Percentiles rank a stretch among this genome's conserved stretches.
These are phyloP conservation scores for Fomitiporia mediterranea DNA, from an alignment of 1,284 basidiomycete genomes.

Conservation along the genomic window DNA sequence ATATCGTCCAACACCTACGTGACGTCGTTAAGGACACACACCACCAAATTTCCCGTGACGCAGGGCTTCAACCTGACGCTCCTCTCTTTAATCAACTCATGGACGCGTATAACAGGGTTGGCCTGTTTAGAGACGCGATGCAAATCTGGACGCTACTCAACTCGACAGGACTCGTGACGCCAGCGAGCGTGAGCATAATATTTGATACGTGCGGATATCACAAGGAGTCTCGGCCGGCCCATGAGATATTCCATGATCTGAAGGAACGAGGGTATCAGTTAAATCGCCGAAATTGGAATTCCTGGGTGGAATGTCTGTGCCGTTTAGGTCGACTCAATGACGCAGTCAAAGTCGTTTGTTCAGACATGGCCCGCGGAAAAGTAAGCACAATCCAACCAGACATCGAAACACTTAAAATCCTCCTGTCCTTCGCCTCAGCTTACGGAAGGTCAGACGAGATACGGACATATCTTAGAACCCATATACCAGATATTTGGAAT, in stretches of 20 bases:
- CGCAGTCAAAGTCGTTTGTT: slow-evolving; percentile 60
- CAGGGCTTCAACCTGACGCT: slow-evolving; percentile 68
- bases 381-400: slow-evolving; percentile 40
- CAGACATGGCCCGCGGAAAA: slow-evolving; percentile 54
- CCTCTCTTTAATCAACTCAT: slow-evolving; percentile 85
- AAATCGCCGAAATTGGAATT: slow-evolving; percentile 68
- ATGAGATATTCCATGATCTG: slow-evolving; percentile 50
- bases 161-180: slow-evolving; percentile 52
- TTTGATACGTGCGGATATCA: slow-evolving; percentile 78
- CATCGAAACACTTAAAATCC: slow-evolving; percentile 42
- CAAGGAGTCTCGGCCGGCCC: slow-evolving; percentile 45
- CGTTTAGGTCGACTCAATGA: slow-evolving; percentile 63
- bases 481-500: not conserved
- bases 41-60: slow-evolving; percentile 74
- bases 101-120: slow-evolving; percentile 81
- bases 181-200: slow-evolving; percentile 73
- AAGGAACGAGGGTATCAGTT: slow-evolving; percentile 45
- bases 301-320: slow-evolving; percentile 86
- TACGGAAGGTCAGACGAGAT: slow-evolving; percentile 43
- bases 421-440: slow-evolving; percentile 49
- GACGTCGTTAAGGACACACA: slow-evolving; percentile 63
- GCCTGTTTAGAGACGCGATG: slow-evolving; percentile 65
- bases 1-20: not conserved
- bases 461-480: slow-evolving; percentile 25
- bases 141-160: slow-evolving; percentile 81